A percentile compares a stretch with the other conserved stretches of the same genome.
These are phyloP conservation scores for Musa beccarii DNA, from an alignment of 176 grass and related monocot genomes.

Conservation along the genomic window DNA sequence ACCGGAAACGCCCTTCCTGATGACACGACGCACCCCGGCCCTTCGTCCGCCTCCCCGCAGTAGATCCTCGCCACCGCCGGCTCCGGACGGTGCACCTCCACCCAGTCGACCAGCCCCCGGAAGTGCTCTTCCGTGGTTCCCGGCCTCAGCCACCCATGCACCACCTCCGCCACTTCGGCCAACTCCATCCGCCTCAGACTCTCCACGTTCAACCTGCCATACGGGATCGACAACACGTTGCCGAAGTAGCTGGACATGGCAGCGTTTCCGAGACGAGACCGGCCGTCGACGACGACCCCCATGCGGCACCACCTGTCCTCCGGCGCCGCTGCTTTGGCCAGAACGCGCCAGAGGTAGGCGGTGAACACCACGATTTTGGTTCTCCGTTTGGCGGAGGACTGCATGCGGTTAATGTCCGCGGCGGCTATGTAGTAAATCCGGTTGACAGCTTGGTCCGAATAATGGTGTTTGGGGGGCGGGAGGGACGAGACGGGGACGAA, in stretches of 20 bases:
- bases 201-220: conserved; percentile 18
- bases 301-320: conserved; percentile 40
- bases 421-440: conserved; percentile 51
- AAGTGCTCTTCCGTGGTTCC: conserved; percentile 47
- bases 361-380: conserved; percentile 64
- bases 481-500: conserved; percentile 31
- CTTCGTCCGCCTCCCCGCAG: conserved; percentile 16
- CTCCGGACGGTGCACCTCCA: conserved; percentile 42
- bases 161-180: conserved; percentile 36
- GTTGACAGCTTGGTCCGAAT: conserved; percentile 19
- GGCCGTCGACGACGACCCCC: conserved; percentile 61
- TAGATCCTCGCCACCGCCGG: conserved; percentile 36
- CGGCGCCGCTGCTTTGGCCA: conserved; percentile 17
- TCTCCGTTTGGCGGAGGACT: conserved; percentile 17
- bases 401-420: conserved; percentile 24
- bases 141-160: conserved; percentile 41
- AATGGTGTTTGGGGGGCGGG: conserved; percentile 4
- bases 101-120: conserved; percentile 40
- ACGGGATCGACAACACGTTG: conserved; percentile 61
- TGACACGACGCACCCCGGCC: conserved; percentile 38
- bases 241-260: conserved; percentile 53
- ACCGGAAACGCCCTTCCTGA: conserved; percentile 42
- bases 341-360: conserved; percentile 54
- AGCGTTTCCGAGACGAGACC: conserved; percentile 23
- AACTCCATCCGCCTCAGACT: conserved; percentile 25